Evolutionary conservation across 257 asterid species (phyloP), one percentile per base, ranked within the genome.

Genomic region (Anisodus tanguticus): DNA sequence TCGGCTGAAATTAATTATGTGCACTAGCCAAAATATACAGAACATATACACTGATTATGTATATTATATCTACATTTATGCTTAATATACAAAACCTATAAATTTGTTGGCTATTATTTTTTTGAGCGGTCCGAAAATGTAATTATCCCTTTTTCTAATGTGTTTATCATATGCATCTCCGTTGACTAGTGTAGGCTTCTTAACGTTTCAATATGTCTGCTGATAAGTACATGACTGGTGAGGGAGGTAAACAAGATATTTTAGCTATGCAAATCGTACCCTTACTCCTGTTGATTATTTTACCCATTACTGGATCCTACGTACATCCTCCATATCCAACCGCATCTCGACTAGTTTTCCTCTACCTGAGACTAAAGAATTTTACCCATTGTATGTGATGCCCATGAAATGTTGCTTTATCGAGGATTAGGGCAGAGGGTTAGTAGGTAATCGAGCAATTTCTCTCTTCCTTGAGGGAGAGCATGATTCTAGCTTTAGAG

Each of bases 181-280:
- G 4, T 70, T 13, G 16, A 41, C 17, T n/a, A n/a, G 39, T 45
- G 13, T 43, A 2, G n/a, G 22, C 10, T 71, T 71, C 39, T 71
- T 71, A 9, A 45, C 9, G 9, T 71, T 19, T 17, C 39, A 43
- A 45, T 71, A 19, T 71, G 58, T 71, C 17, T 71, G 58, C 9
- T 71, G 79, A 71, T 45, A 69, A 71, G 79, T 9, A n/a, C 58
- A n/a, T 37, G 51, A 26, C 17, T 45, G 17, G 2, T 45, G 58
- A 71, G 39, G 79, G 58, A 71, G 17, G 79, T 71, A 45, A n/a
- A 9, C 9, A n/a, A 71, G 51, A 71, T n/a, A 19, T 71, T 41
- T 71, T 3, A n/a, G 37, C 58, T 57, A 45, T 5, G 11, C 39
- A 69, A 71, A 71, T 71, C 37, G 17, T 45, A 17, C 79, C 9